Percentiles rank a stretch among this genome's conserved stretches.
These are phyloP conservation scores for Delitschia confertaspora DNA, from an alignment of 495 filamentous ascomycete species.

Conservation along the genomic window DNA sequence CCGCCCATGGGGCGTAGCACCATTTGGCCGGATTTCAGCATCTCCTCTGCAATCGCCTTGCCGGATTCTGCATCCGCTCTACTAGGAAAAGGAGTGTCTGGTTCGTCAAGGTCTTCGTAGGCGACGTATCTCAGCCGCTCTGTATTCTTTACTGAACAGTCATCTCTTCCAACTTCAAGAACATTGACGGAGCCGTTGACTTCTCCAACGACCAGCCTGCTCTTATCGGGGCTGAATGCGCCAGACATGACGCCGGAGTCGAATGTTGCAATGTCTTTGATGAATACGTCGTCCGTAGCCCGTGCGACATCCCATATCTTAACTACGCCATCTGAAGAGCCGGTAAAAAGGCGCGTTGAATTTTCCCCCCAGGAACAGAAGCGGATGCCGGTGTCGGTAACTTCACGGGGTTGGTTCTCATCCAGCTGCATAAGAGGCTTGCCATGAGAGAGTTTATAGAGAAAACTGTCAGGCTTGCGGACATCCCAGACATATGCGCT, in stretches of 20 bases:
- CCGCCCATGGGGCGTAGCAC: conserved; percentile 27
- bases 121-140: conserved; percentile 20
- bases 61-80: conserved; percentile 6
- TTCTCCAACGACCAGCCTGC: conserved; percentile 66
- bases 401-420: conserved; percentile 48
- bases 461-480: conserved; percentile 44
- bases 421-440: conserved; percentile 54
- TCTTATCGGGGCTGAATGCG: conserved; percentile 62
- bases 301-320: conserved; percentile 75
- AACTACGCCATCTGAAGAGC: conserved; percentile 76
- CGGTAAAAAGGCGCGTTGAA: conserved; percentile 71
- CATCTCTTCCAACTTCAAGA: conserved; percentile 37
- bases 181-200: conserved; percentile 64
- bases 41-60: conserved; percentile 13
- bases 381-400: conserved; percentile 71
- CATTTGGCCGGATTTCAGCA: conserved; percentile 25
- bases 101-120: conserved; percentile 9
- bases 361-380: conserved; percentile 70
- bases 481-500: conserved; percentile 79
- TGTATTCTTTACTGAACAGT: conserved; percentile 19
- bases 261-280: conserved; percentile 50
- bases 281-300: conserved; percentile 48
- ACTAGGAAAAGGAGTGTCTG: neutral
- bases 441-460: conserved; percentile 65
- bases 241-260: conserved; percentile 52